Evolutionary conservation across 23 red algal species (phyloP).

Genomic region (Gracilaria vermiculophylla): DNA sequence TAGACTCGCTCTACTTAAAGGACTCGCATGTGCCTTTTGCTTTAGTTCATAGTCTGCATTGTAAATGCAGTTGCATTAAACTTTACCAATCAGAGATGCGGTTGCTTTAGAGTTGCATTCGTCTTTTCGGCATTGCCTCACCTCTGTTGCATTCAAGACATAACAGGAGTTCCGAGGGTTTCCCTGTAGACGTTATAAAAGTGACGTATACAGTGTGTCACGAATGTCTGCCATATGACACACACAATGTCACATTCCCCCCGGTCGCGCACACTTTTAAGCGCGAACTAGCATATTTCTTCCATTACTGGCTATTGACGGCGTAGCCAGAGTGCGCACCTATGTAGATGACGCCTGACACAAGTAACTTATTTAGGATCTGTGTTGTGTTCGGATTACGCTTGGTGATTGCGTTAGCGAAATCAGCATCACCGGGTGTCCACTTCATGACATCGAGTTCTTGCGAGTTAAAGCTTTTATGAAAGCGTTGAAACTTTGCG

Average conservation of each 20-base stretch:
- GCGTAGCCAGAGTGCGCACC: not conserved
- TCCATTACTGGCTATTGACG: not conserved
- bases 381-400: not conserved
- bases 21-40: too few relatives aligned
- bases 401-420: conserved; percentile 26
- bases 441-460: conserved; percentile 25
- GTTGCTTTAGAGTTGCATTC: too few relatives aligned
- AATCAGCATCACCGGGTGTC: not conserved
- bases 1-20: too few relatives aligned
- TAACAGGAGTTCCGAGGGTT: too few relatives aligned
- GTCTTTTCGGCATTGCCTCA: too few relatives aligned
- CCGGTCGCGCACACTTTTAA: not conserved
- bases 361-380: not conserved
- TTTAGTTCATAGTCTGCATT: too few relatives aligned
- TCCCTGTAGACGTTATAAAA: too few relatives aligned
- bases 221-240: too few relatives aligned
- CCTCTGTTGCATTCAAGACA: too few relatives aligned
- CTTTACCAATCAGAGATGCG: too few relatives aligned
- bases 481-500: not conserved
- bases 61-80: too few relatives aligned
- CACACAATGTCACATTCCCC: not conserved
- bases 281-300: not conserved
- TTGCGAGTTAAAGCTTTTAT: conserved; percentile 13
- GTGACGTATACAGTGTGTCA: too few relatives aligned
- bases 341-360: not conserved